phyloP scores from a whole-genome alignment of 2,329 filamentous ascomycete species.

The Trichothecium roseum region DNA sequence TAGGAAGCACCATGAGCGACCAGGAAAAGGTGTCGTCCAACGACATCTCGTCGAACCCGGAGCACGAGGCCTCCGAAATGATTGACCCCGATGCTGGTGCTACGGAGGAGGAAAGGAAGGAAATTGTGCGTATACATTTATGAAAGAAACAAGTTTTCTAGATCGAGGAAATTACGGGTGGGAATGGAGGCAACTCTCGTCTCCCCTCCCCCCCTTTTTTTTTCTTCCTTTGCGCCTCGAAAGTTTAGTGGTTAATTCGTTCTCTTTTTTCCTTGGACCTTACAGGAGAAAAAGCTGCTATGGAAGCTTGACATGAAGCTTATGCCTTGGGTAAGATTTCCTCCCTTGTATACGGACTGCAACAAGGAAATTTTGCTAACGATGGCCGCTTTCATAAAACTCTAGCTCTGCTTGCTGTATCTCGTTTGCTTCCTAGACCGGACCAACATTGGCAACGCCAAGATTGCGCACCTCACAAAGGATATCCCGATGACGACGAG shows the following conservation, averaged over 20 bases:
- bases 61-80: slow-evolving; percentile 15
- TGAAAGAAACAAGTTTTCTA: too few species aligned
- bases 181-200: too few species aligned
- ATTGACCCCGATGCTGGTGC: slow-evolving; percentile 49
- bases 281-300: slow-evolving; percentile 52
- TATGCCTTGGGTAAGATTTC: slow-evolving; percentile 43
- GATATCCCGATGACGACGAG: slow-evolving; percentile 25
- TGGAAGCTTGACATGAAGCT: slow-evolving; percentile 51
- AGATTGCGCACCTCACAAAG: slow-evolving; percentile 18
- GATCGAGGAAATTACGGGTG: too few species aligned
- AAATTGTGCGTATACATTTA: slow-evolving; percentile 50
- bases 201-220: too few species aligned
- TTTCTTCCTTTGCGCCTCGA: too few species aligned
- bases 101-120: slow-evolving; percentile 50
- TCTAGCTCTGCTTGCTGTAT: slow-evolving; percentile 57
- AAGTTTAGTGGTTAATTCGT: too few species aligned
- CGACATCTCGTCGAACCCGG: slow-evolving; percentile 15
- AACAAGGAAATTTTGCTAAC: too few species aligned
- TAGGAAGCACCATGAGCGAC: slow-evolving; percentile 20
- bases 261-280: too few species aligned
- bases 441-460: slow-evolving; percentile 12
- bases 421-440: slow-evolving; percentile 42
- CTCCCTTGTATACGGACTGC: neutral
- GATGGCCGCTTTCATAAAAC: neutral
- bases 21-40: slow-evolving; percentile 16